These are phyloP conservation scores for Colletotrichum tabaci DNA, from an alignment of 2,329 filamentous ascomycete genomes.

Conservation along the genomic window DNA sequence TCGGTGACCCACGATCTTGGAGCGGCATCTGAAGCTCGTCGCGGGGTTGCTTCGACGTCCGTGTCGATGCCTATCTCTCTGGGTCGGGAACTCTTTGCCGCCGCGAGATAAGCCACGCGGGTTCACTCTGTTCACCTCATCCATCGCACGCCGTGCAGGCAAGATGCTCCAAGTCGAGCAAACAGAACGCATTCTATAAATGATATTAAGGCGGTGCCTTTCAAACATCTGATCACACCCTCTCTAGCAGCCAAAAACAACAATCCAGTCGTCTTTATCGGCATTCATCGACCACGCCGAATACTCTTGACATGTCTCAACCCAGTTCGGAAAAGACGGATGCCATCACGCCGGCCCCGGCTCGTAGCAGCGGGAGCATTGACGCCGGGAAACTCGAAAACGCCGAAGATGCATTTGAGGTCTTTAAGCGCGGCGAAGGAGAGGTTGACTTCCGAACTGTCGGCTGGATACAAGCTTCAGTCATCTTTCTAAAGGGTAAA, in stretches of 20 bases:
- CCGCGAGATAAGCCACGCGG: slow-evolving; percentile 32
- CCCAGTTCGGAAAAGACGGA: slow-evolving; percentile 43
- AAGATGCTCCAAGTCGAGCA: slow-evolving; percentile 25
- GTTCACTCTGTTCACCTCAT: background rate
- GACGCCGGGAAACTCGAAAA: slow-evolving; percentile 46
- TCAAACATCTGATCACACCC: background rate
- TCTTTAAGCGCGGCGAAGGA: slow-evolving; percentile 61
- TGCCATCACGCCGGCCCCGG: slow-evolving; percentile 43
- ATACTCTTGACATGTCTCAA: slow-evolving; percentile 32
- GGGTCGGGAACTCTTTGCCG: slow-evolving; percentile 32
- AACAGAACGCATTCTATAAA: slow-evolving; percentile 19
- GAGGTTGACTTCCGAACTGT: slow-evolving; percentile 64
- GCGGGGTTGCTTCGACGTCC: slow-evolving; percentile 29
- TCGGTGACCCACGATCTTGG: slow-evolving; percentile 34
- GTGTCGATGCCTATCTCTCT: slow-evolving; percentile 31
- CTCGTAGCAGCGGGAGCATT: slow-evolving; percentile 45
- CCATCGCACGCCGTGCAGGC: background rate
- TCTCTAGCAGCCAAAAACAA: background rate
- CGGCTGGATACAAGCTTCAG: slow-evolving; percentile 61
- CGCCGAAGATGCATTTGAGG: slow-evolving; percentile 53
- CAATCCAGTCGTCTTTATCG: background rate
- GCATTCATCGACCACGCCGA: background rate
- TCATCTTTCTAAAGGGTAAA: slow-evolving; percentile 62
- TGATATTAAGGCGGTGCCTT: slow-evolving; percentile 14
- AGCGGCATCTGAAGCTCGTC: slow-evolving; percentile 38